phyloP scores from a whole-genome alignment of 768 basidiomycete species.

The Rickenella mellea region DNA sequence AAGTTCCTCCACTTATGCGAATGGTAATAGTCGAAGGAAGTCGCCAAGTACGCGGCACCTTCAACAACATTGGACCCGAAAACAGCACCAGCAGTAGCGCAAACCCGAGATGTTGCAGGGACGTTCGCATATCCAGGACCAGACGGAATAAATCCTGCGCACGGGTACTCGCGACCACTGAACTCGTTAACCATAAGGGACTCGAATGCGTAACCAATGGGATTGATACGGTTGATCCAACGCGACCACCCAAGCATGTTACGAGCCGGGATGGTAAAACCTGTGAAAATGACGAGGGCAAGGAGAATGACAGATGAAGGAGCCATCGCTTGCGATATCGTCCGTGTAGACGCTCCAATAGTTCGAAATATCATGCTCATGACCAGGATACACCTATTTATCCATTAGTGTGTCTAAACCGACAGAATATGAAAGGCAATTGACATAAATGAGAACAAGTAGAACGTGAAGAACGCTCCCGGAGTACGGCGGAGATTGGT shows the following conservation, averaged over 20 bases:
- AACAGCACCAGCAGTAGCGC: not conserved
- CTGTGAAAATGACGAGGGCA: conserved; percentile 32
- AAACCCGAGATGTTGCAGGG: no score
- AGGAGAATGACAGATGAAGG: conserved; percentile 23
- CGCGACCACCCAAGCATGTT: conserved; percentile 18
- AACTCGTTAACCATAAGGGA: conserved; percentile 44
- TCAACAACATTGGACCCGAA: conserved; percentile 1
- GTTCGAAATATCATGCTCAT: conserved; percentile 12
- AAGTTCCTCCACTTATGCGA: conserved; percentile 27
- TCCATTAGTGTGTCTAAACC: no score
- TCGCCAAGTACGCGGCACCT: no score
- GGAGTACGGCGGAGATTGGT: conserved; percentile 27
- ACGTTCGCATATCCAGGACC: conserved; percentile 26
- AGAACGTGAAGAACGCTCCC: conserved; percentile 29
- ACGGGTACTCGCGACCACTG: conserved; percentile 24
- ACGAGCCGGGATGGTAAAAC: conserved; percentile 25
- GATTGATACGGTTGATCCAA: conserved; percentile 34
- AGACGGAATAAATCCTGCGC: conserved; percentile 21
- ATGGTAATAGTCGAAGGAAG: conserved; percentile 17
- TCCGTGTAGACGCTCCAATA: conserved; percentile 25
- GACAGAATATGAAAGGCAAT: no score
- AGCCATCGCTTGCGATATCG: conserved; percentile 20
- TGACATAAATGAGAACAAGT: conserved; percentile 30
- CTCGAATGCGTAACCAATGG: conserved; percentile 35
- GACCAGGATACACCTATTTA: conserved; percentile 2